Evolutionary conservation across 495 filamentous ascomycete genomes (phyloP), one percentile per base, ranked within the genome.

Genomic region (Jackrogersella minutella): DNA sequence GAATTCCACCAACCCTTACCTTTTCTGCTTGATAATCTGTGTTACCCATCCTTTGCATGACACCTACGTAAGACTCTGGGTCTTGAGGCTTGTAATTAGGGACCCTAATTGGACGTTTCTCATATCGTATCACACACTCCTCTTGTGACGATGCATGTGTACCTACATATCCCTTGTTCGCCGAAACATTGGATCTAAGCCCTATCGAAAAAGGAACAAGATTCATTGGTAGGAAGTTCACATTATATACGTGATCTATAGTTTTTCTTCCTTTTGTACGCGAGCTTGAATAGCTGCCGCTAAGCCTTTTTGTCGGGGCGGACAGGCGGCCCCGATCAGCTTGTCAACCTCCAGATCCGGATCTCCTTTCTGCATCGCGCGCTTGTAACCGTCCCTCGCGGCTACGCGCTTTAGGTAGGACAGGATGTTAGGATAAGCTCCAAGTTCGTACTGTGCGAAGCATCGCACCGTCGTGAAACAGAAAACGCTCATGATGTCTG

Each of bases 401-500:
- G 68, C 71, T 14, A 82, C 63, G 7, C 82, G 73, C 44, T 73
- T 50, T 52, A 87, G 70, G 73, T 82, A 89, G 8, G 19, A 62
- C 54, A 86, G 37, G 21, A 88, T 76, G 24, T 75, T 74, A 26
- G 58, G 58, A 69, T 83, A 86, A 6, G 49, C 55, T 1, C 52
- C 57, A 33, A 88, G 71, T 47, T 82, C 77, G n/a, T 78, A 70
- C 17, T 74, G 75, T 50, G 44, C 63, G 54, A 84, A 87, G 10
- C 75, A 73, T 16, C 87, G 75, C 79, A 86, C 78, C 9, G 83
- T 87, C 2, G 85, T 87, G 43, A 88, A 71, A 24, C 74, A 74
- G 53, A 77, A 84, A 6, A 88, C 72, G 4, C 55, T 78, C 82
- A 88, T 88, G 30, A 88, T 77, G 77, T 90, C 87, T 1, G 87